Base-by-base conservation (phyloP, 805 yeast species). In the Yueomyces sp. region DNA sequence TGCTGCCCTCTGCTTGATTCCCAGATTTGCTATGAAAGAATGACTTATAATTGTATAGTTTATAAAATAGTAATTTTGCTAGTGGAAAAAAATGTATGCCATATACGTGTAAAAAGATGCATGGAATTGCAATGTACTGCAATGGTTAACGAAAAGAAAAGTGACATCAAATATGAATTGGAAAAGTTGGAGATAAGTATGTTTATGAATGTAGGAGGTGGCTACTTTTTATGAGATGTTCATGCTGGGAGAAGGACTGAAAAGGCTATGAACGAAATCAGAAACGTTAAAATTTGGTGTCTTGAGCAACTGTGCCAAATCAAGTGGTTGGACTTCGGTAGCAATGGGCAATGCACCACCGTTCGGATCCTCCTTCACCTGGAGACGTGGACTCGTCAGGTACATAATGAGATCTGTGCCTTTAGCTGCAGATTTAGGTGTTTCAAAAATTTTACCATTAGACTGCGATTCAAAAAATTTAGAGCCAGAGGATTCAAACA, bases 231-330 rank as follows among this genome's bases (percentile, higher is more conserved):
- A 6, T 40, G 26, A 28, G 8, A 40, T 5, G 5, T 11, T 37
- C 41, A 40, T 19, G 11, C 57, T 50, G 6, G 65, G 65, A 6
- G 64, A 60, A 9, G 65, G 65, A 42, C 63, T 57, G 50, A 61
- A 61, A 8, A 61, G 49, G 36, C 52, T 59, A 44, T 61, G 64
- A n/a, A 61, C 60, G 47, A 59, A 60, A 42, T 61, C 64, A 4
- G 63, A 63, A 61, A 61, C 59, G 48, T 58, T 57, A 42, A 61
- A 61, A 41, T 58, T 60, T 4, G 62, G 62, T 11, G 62, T 58
- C 44, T 52, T 56, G 27, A 57, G 42, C 12, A 59, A 42, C 37
- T 38, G 46, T 33, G n/a, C 29, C 34, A 11, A 41, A 42, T 5
- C 38, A 34, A 34, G n/a, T 6, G 6, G 33, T 6, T 6, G 9